Base-by-base conservation (phyloP, 805 yeast genomes). In the Starmerella gropengiesseri region DNA sequence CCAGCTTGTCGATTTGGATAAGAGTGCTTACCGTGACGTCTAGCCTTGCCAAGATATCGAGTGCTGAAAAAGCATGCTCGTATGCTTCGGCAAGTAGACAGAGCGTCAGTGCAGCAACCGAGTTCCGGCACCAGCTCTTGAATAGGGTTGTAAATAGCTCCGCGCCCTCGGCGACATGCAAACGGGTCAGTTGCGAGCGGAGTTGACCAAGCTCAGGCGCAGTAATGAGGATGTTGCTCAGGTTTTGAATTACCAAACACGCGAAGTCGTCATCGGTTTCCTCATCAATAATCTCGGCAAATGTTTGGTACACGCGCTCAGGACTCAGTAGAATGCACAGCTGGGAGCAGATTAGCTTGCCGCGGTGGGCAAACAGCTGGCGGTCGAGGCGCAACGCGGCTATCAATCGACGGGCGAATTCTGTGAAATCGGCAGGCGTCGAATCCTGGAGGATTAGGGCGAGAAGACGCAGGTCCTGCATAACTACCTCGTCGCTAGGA, bases 51-150 rank as follows among this genome's bases (percentile, higher is more conserved):
- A 87, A 68, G n/a, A 73, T 74, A 53, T 81, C 79, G 27, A 91
- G 71, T 1, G 89, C 81, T n/a, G 77, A 67, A 57, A 77, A 89
- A 0, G 95, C 91, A 47, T 87, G 69, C 56, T 85, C 91, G 59
- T 91, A 89, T 43, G 84, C 82, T 43, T 87, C 87, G 0, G 96
- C 81, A 12, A 89, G 65, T 29, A 91, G 66, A 54, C 96, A 86
- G 17, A 91, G 68, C 2, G 94, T 78, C 31, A 91, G 65, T 0
- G 87, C 82, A 4, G 96, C 87, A 1, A 93, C 86, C 0, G 95
- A 78, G 57, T 85, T 89, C 47, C 80, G 79, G 51, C 94, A 78
- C 98, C 98, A 91, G 45, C 93, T 77, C 55, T 75, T 77, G 63
- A 89, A 91, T 43, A 91, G 65, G 0, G 78, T 66, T 21, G 81